Conservation (phyloP, 176 grass and related monocot genomes). For the Raddia guianensis region DNA sequence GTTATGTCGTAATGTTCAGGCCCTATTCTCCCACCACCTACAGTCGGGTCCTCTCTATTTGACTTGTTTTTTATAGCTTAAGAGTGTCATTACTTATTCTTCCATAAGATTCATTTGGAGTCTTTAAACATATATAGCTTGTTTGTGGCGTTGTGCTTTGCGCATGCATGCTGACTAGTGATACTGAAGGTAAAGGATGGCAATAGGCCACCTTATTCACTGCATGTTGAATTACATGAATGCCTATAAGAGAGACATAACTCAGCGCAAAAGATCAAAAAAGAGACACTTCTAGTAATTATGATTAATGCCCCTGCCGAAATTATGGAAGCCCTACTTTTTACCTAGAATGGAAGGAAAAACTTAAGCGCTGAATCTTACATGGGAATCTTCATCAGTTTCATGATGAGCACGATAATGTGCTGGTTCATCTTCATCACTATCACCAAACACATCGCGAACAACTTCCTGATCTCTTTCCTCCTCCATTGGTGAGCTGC, state of each 20-base stretch:
- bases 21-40: no score
- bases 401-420: slow-evolving; percentile 65
- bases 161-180: background rate
- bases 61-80: no score
- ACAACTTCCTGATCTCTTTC: slow-evolving; percentile 81
- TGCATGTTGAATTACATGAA: slow-evolving; percentile 21
- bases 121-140: no score
- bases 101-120: no score
- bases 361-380: slow-evolving; percentile 44
- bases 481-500: slow-evolving; percentile 51
- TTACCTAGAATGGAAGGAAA: background rate
- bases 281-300: slow-evolving; percentile 4
- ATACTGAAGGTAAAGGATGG: slow-evolving; percentile 1
- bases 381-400: slow-evolving; percentile 76
- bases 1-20: no score
- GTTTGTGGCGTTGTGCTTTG: no score
- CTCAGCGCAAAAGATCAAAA: slow-evolving; percentile 7
- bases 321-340: slow-evolving; percentile 15
- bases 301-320: slow-evolving; percentile 17
- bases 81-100: no score
- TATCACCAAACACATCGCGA: slow-evolving; percentile 90
- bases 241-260: background rate
- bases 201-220: background rate
- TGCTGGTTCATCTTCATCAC: slow-evolving; percentile 87
- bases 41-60: no score